Conservation (phyloP, 1,284 basidiomycete genomes). For the Sanguinoderma infundibulare region DNA sequence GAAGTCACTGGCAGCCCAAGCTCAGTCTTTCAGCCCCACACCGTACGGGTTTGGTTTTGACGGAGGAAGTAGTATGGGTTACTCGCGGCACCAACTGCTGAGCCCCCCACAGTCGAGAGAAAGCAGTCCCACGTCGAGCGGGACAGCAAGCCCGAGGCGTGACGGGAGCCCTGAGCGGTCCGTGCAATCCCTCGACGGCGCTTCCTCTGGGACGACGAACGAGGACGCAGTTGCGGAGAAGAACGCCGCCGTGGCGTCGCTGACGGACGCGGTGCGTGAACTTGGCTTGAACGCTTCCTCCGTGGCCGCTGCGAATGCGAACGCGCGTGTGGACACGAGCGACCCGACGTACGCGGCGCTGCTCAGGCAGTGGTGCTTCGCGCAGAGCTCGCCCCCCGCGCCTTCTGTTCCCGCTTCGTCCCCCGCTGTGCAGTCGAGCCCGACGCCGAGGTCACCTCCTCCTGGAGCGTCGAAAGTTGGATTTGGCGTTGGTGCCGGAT, state of each 20-base stretch:
- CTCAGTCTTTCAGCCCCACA: slow-evolving; percentile 9
- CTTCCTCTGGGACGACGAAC: background rate
- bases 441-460: slow-evolving; percentile 15
- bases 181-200: slow-evolving; percentile 8
- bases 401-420: slow-evolving; percentile 4
- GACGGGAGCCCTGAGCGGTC: slow-evolving; percentile 17
- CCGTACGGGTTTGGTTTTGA: slow-evolving; percentile 20
- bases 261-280: slow-evolving; percentile 22
- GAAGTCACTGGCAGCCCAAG: slow-evolving; percentile 16
- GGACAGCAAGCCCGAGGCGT: slow-evolving; percentile 19
- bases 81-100: slow-evolving; percentile 19
- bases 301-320: slow-evolving; percentile 9
- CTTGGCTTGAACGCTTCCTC: slow-evolving; percentile 15
- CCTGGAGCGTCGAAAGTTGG: slow-evolving; percentile 21
- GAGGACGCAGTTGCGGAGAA: slow-evolving; percentile 6
- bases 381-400: slow-evolving; percentile 41
- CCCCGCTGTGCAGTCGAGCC: slow-evolving; percentile 1
- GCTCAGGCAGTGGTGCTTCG: slow-evolving; percentile 74
- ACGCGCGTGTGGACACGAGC: slow-evolving; percentile 26
- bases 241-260: slow-evolving; percentile 16
- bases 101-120: slow-evolving; percentile 29
- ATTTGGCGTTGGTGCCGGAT: slow-evolving; percentile 22
- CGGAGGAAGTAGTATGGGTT: slow-evolving; percentile 8
- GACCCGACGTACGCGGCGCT: slow-evolving; percentile 62
- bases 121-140: slow-evolving; percentile 21